Conservation (phyloP, 305 asterid genomes). For the Fraxinus dipetala region DNA sequence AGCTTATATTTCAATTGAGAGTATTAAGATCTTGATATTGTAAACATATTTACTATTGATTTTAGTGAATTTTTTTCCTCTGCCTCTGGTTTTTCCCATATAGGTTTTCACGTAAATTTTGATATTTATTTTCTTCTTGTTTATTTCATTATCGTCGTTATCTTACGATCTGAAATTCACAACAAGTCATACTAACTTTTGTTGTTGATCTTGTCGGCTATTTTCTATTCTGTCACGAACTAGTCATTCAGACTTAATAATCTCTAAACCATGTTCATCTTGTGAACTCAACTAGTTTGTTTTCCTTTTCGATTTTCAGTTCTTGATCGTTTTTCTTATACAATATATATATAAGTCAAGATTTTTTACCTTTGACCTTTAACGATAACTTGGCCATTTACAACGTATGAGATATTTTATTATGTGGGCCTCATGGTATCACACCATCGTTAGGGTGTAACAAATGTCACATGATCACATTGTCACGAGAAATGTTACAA, state of each 20-base stretch:
- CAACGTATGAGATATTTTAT: not conserved
- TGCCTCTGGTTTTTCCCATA: too few species aligned
- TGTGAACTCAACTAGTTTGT: not conserved
- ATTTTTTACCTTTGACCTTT: too few species aligned
- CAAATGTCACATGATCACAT: not conserved
- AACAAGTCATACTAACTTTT: not conserved
- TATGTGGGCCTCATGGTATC: not conserved
- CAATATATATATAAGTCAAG: not conserved
- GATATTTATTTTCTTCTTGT: too few species aligned
- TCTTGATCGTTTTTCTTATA: not conserved
- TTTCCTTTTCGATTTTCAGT: not conserved
- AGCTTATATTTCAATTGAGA: too few species aligned
- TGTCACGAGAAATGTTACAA: not conserved
- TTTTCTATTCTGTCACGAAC: not conserved
- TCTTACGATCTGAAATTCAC: too few species aligned
- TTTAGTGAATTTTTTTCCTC: too few species aligned
- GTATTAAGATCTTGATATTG: too few species aligned
- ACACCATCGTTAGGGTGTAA: not conserved
- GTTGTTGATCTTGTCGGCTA: not conserved
- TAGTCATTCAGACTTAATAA: not conserved
- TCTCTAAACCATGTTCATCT: not conserved
- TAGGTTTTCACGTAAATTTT: too few species aligned
- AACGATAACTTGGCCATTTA: not conserved
- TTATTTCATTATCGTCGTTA: too few species aligned
- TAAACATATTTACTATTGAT: too few species aligned